Evolutionary conservation across 2,329 filamentous ascomycete genomes (phyloP).

Genomic region (Cladosporium sp.): DNA sequence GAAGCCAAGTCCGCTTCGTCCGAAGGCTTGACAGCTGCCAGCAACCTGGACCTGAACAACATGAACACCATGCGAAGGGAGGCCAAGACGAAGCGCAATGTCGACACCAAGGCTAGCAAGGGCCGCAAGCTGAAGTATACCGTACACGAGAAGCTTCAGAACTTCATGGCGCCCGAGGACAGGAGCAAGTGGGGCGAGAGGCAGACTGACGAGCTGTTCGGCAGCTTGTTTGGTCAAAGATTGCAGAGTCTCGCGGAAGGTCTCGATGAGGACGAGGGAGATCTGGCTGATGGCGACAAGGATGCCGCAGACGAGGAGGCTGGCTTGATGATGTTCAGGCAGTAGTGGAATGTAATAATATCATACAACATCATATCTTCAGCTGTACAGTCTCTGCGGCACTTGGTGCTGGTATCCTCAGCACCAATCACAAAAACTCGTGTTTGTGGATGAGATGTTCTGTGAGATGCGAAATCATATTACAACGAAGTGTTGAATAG

Average conservation of each 20-base stretch:
- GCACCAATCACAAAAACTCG: too few species aligned
- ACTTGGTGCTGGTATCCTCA: too few species aligned
- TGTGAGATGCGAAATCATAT: too few species aligned
- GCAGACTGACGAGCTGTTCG: conserved; percentile 64
- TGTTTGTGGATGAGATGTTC: too few species aligned
- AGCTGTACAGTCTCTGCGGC: too few species aligned
- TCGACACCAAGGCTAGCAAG: conserved; percentile 93
- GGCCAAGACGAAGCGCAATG: conserved; percentile 76
- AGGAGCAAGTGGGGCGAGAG: conserved; percentile 72
- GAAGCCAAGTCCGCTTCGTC: conserved; percentile 71
- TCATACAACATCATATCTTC: background rate
- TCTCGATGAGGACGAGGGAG: conserved; percentile 41
- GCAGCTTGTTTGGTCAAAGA: conserved; percentile 46
- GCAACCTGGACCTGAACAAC: conserved; percentile 35
- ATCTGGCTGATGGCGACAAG: conserved; percentile 18
- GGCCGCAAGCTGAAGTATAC: conserved; percentile 91
- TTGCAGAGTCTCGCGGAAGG: conserved; percentile 40
- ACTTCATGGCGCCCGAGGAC: conserved; percentile 94
- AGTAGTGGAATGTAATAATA: conserved; percentile 3
- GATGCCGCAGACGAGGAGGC: conserved; percentile 29
- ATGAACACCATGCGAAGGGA: conserved; percentile 55
- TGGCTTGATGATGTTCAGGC: conserved; percentile 30
- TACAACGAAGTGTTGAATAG: too few species aligned
- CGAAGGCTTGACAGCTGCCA: conserved; percentile 40
- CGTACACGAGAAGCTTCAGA: conserved; percentile 94